Evolutionary conservation across 345 rosid genomes (phyloP).

Genomic region (Corymbia maculata): DNA sequence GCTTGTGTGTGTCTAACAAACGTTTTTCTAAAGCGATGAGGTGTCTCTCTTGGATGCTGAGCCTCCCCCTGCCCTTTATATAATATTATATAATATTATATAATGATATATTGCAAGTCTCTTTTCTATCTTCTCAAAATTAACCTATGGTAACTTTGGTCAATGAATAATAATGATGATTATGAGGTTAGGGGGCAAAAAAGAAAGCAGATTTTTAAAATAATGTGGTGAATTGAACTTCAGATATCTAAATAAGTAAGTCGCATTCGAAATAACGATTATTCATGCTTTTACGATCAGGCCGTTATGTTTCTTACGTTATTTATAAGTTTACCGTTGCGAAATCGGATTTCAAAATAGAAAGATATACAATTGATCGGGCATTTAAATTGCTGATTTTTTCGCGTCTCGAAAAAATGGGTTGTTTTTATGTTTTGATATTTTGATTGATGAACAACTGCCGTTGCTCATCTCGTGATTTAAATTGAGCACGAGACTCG

Average conservation of each 20-base stretch:
- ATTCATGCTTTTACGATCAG: background rate
- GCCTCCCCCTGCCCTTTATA: background rate
- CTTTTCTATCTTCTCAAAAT: background rate
- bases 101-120: background rate
- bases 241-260: background rate
- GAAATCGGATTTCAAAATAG: background rate
- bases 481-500: background rate
- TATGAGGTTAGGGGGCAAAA: background rate
- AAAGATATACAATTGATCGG: background rate
- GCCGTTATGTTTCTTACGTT: background rate
- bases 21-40: conserved; percentile 28
- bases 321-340: background rate
- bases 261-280: background rate
- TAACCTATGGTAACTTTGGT: background rate
- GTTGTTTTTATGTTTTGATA: background rate
- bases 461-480: rapidly evolving
- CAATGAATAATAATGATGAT: background rate
- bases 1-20: background rate
- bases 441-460: background rate
- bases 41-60: conserved; percentile 8
- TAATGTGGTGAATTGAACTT: background rate
- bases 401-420: background rate
- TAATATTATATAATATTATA: background rate
- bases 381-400: background rate
- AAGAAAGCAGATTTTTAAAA: background rate